phyloP scores from a whole-genome alignment of 2,329 filamentous ascomycete genomes.

The Tolypocladium capitatum region DNA sequence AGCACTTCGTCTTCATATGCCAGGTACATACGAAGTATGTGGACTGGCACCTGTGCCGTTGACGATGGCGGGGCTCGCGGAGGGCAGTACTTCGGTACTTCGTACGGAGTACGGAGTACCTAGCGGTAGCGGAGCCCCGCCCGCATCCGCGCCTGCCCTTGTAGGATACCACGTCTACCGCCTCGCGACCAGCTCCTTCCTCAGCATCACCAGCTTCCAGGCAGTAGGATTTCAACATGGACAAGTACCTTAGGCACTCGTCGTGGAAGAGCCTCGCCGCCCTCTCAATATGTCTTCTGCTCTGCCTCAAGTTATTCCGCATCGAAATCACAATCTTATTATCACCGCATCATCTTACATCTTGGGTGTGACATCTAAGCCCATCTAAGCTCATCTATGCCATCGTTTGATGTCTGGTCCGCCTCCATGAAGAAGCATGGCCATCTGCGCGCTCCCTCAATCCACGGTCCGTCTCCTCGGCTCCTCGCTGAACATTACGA shows the following conservation, averaged over 20 bases:
- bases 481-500: slow-evolving; percentile 45
- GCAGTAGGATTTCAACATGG: neutral
- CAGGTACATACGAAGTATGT: neutral
- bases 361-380: too few relatives aligned
- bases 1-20: neutral
- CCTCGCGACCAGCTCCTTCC: neutral
- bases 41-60: neutral
- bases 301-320: neutral
- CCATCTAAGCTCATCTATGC: too few relatives aligned
- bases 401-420: neutral
- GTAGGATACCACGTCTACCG: neutral
- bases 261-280: neutral
- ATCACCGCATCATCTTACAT: neutral
- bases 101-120: too few relatives aligned
- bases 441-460: slow-evolving; percentile 35
- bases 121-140: too few relatives aligned
- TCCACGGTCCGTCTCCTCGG: slow-evolving; percentile 42
- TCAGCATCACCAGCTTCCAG: neutral
- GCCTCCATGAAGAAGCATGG: slow-evolving; percentile 20
- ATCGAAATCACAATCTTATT: neutral
- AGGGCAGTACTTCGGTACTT: too few relatives aligned
- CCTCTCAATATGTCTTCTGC: neutral
- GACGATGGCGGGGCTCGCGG: neutral
- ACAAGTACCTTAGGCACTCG: neutral
- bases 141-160: neutral